Evolutionary conservation across 2,329 filamentous ascomycete species (phyloP), one percentile per base, ranked within the genome.

Genomic region (Cytospora mali): DNA sequence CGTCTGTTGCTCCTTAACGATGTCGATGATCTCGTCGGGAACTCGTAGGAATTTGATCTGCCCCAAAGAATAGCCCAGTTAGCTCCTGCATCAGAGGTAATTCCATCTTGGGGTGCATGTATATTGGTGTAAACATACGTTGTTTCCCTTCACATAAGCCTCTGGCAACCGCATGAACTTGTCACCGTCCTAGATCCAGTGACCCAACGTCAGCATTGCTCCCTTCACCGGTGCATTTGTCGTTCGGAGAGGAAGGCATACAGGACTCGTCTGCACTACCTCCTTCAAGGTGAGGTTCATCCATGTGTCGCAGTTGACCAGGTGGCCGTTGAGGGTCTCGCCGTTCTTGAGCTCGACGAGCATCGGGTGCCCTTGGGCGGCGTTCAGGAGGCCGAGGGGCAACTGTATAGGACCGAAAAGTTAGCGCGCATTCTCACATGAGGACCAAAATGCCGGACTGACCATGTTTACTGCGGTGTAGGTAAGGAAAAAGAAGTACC

Each of bases 261-360:
- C 87, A 27, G 94, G 88, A 74, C 90, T 97, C 21, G 95, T 98
- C 78, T 98, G 94, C 39, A 98, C 92, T 25, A 99, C 96, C 76
- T 98, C 95, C 77, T 95, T 96, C 69, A 99, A 80, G 2, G 94
- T 98, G 70, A 99, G 81, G 80, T 99, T 99, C 95, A 99, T 99
- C 93, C 95, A 99, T 55, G 94, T 99, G 77, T 99, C 95, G 87
- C 94, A 99, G 76, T 90, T 92, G 76, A 97, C 90, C 64, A 99
- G 83, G 74, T 97, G 93, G 67, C 95, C 95, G 79, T 98, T 99
- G 65, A 99, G 85, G 0, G 95, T 98, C 79, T 99, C 93, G 79
- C 93, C 93, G 73, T 94, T 96, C 83, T 97, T 97, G 69, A 97
- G 89, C 81, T 97, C 93, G 68, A 97, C 93, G 62, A 97, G 89